These are phyloP conservation scores for Tuber calosporum DNA, from an alignment of 495 filamentous ascomycete species.

Conservation along the genomic window DNA sequence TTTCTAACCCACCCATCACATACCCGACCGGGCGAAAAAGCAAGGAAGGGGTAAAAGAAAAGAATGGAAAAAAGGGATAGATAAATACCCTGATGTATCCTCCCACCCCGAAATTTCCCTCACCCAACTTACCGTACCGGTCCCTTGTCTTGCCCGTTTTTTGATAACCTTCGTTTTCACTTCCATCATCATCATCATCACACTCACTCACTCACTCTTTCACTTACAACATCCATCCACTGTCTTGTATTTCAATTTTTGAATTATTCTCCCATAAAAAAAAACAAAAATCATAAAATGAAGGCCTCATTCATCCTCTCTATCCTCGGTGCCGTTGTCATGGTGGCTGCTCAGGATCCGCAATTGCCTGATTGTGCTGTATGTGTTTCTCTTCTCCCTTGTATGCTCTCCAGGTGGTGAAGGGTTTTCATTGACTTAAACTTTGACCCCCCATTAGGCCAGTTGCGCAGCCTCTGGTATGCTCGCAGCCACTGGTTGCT, in stretches of 20 bases:
- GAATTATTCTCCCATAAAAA: too few relatives aligned
- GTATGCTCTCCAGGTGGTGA: not conserved
- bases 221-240: not conserved
- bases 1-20: not conserved
- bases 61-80: not conserved
- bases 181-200: not conserved
- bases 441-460: too few relatives aligned
- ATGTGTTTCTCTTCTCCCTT: constrained; percentile 2
- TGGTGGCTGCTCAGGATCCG: constrained; percentile 29
- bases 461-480: too few relatives aligned
- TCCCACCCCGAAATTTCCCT: not conserved
- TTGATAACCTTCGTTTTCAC: constrained; percentile 6
- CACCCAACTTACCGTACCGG: too few relatives aligned
- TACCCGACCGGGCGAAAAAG: not conserved
- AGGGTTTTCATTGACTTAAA: constrained; percentile 7
- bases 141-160: constrained; percentile 2
- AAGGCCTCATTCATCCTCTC: constrained; percentile 42
- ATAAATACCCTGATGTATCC: not conserved
- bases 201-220: not conserved
- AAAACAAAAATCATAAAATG: too few relatives aligned
- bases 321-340: constrained; percentile 24
- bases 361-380: constrained; percentile 7
- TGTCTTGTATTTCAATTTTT: constrained; percentile 3
- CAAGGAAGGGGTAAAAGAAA: not conserved
- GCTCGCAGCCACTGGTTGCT: constrained; percentile 51